Conservation (phyloP, 345 rosid genomes). For the Arabis alpina region DNA sequence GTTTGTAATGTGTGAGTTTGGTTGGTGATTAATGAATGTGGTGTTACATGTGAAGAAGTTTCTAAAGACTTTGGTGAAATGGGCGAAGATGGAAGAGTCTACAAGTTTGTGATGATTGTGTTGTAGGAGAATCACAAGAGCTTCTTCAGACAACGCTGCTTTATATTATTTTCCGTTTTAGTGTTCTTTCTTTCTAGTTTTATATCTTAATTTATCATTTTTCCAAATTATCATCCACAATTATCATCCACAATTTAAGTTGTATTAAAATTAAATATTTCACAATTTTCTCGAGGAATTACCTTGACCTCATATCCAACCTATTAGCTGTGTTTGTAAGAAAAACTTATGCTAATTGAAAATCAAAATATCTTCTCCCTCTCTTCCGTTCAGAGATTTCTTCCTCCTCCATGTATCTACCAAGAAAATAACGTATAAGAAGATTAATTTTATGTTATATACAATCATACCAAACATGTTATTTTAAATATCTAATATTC, state of each 20-base stretch:
- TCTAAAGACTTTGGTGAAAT: conserved; percentile 66
- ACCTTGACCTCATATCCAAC: too few species aligned
- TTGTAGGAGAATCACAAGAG: conserved; percentile 26
- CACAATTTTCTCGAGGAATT: too few species aligned
- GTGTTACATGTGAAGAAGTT: conserved; percentile 78
- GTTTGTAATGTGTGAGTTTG: background rate
- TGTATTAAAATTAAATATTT: background rate
- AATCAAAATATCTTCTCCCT: too few species aligned
- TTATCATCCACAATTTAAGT: conserved; percentile 10
- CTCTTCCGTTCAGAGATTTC: too few species aligned
- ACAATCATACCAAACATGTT: too few species aligned
- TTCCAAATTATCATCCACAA: conserved; percentile 30
- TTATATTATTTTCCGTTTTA: background rate
- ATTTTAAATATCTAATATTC: too few species aligned
- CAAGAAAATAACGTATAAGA: too few species aligned
- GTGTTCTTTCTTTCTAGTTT: background rate
- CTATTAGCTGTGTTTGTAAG: too few species aligned
- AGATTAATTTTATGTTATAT: too few species aligned
- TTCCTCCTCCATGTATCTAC: too few species aligned
- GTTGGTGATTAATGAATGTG: background rate
- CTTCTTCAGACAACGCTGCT: conserved; percentile 23
- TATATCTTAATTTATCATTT: conserved; percentile 29
- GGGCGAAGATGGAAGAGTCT: conserved; percentile 52
- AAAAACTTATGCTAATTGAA: too few species aligned
- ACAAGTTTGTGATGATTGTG: conserved; percentile 21